These are phyloP conservation scores for Zymoseptoria tritici DNA, from an alignment of 2,329 filamentous ascomycete species.

Conservation along the genomic window DNA sequence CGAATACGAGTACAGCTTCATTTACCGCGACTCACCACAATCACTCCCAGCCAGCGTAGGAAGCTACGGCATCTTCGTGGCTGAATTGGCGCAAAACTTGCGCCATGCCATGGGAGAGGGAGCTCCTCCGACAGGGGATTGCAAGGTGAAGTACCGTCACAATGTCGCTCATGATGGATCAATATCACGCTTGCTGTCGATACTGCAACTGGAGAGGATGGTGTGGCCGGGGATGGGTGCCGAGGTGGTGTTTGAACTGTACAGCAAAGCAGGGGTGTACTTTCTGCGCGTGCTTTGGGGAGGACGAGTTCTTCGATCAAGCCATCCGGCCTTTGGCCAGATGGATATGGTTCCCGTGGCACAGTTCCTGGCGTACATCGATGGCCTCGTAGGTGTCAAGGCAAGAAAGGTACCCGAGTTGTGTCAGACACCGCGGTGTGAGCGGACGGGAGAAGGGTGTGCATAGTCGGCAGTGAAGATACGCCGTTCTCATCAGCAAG, in stretches of 20 bases:
- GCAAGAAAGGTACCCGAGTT: slow-evolving; percentile 38
- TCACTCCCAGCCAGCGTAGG: slow-evolving; percentile 56
- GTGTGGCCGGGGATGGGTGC: slow-evolving; percentile 79
- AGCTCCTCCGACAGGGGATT: slow-evolving; percentile 20
- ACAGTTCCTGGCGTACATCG: slow-evolving; percentile 60
- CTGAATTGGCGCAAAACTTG: slow-evolving; percentile 61
- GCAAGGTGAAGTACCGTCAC: slow-evolving; percentile 54
- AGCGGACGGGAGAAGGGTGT: not conserved
- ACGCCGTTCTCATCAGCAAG: too few relatives aligned
- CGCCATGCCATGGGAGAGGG: slow-evolving; percentile 41
- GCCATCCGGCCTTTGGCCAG: slow-evolving; percentile 57
- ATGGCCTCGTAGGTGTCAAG: slow-evolving; percentile 56
- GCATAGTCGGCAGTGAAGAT: not conserved
- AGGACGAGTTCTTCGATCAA: slow-evolving; percentile 59
- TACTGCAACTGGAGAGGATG: slow-evolving; percentile 68
- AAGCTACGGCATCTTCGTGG: slow-evolving; percentile 65
- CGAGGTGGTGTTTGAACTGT: slow-evolving; percentile 72
- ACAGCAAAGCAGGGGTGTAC: slow-evolving; percentile 37
- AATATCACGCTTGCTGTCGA: slow-evolving; percentile 57
- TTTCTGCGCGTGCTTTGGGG: slow-evolving; percentile 65
- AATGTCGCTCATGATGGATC: slow-evolving; percentile 78
- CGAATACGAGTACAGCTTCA: slow-evolving; percentile 72
- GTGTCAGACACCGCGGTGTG: slow-evolving; percentile 16
- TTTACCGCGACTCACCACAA: slow-evolving; percentile 60
- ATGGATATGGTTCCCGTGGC: slow-evolving; percentile 66